Evolutionary conservation across 176 grass and related monocot species (phyloP).

Genomic region (Phyllostachys edulis): DNA sequence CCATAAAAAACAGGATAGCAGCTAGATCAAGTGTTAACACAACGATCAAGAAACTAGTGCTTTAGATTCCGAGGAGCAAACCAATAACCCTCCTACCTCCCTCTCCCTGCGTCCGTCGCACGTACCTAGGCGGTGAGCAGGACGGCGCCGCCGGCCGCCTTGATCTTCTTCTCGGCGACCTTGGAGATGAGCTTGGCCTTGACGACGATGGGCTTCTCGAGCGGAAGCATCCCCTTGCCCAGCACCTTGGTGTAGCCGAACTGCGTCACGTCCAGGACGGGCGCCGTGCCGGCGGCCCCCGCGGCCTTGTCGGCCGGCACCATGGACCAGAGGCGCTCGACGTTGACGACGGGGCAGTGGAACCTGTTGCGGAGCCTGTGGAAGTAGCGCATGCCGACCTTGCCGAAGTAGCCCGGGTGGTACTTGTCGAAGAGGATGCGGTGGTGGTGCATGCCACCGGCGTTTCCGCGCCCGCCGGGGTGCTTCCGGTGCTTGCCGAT

Average conservation of each 20-base stretch:
- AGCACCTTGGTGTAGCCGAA: constrained; percentile 69
- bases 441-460: constrained; percentile 63
- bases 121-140: constrained; percentile 52
- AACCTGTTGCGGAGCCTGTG: constrained; percentile 61
- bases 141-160: constrained; percentile 57
- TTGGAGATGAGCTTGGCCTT: constrained; percentile 68
- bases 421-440: constrained; percentile 76
- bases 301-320: constrained; percentile 47
- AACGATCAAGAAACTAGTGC: constrained; percentile 1
- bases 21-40: background rate
- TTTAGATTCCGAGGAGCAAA: background rate
- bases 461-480: constrained; percentile 52
- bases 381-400: constrained; percentile 75
- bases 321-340: constrained; percentile 56
- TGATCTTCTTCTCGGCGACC: constrained; percentile 77
- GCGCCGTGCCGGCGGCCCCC: constrained; percentile 27
- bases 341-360: constrained; percentile 56
- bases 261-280: constrained; percentile 52
- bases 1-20: background rate
- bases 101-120: background rate
- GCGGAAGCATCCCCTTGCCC: constrained; percentile 50
- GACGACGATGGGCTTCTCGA: constrained; percentile 46
- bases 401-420: constrained; percentile 63
- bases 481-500: constrained; percentile 56
- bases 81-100: background rate